These are phyloP conservation scores for Kurtzmaniella quercitrusa DNA, from an alignment of 1,139 yeast species.

Conservation along the genomic window DNA sequence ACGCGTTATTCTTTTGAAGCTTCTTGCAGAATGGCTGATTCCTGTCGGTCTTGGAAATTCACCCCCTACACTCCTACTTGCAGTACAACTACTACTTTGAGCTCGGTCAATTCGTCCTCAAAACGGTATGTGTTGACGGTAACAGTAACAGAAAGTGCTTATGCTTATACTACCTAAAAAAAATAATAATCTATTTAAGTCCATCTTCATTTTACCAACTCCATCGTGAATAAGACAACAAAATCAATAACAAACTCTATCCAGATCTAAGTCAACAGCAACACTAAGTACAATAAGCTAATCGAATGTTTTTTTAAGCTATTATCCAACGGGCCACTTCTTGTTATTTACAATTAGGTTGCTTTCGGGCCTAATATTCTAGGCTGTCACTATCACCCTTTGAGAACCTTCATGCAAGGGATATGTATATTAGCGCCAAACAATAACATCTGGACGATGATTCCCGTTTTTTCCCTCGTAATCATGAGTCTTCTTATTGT, in stretches of 20 bases:
- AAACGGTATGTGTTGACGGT: too few species aligned
- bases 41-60: neutral
- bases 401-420: neutral
- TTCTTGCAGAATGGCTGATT: neutral
- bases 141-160: too few species aligned
- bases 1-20: neutral
- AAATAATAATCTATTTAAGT: too few species aligned
- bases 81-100: neutral
- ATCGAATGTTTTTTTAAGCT: too few species aligned
- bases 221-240: too few species aligned
- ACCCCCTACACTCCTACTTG: neutral
- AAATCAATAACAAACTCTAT: too few species aligned
- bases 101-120: too few species aligned
- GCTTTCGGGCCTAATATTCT: neutral
- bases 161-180: too few species aligned
- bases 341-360: neutral
- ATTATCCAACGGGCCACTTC: too few species aligned
- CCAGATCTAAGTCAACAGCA: too few species aligned
- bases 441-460: neutral
- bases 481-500: neutral
- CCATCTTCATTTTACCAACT: too few species aligned
- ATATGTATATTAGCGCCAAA: neutral
- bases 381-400: neutral
- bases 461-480: neutral
- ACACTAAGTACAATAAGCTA: too few species aligned